Base-by-base conservation (phyloP, 495 filamentous ascomycete species). In the Neurospora cerealis region DNA sequence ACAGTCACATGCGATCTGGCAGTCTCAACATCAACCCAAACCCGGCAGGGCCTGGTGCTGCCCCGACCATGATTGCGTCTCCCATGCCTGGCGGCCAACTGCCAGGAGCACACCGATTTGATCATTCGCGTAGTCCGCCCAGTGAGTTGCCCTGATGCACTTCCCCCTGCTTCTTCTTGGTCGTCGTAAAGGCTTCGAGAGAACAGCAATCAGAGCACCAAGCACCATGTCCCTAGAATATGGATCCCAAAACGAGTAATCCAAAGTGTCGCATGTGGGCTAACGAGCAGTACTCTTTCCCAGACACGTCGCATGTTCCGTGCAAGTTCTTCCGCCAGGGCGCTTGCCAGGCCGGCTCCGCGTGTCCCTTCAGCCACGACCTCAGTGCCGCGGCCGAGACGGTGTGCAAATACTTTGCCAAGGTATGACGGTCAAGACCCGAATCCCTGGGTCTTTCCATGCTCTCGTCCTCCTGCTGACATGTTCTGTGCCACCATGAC, bases 311-410 rank as follows among this genome's bases (percentile, higher is more conserved):
- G 70, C 96, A 98, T 85, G 96, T 99, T 46, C 96, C 96, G 21
- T 99, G 96, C 92, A 98, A 98, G 86, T 99, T 99, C 90, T 99
- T 94, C 84, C 90, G 93, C 69, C 92, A 97, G 83, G 96, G 96
- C 79, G 91, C 93, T 78, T 99, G 96, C 83, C 95, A 98, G 87
- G 96, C 96, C 69, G 96, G 96, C 76, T 92, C 92, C 79, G 93
- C 94, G 66, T 99, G 96, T 84, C 96, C 96, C 46, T 99, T 98
- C 84, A 92, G 94, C 74, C 96, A 99, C 84, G 95, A 94, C 66
- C 89, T 92, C 74, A 91, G 95, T 81, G 83, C 90, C 28, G 87
- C 93, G 32, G 87, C 90, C 38, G 93, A 96, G 74, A 93, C 91
- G 74, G 91, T 94, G 62, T 99, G 96, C 89, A 98, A 98, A 85